phyloP scores from a whole-genome alignment of 2,329 filamentous ascomycete species.

The Diaporthe velutina region DNA sequence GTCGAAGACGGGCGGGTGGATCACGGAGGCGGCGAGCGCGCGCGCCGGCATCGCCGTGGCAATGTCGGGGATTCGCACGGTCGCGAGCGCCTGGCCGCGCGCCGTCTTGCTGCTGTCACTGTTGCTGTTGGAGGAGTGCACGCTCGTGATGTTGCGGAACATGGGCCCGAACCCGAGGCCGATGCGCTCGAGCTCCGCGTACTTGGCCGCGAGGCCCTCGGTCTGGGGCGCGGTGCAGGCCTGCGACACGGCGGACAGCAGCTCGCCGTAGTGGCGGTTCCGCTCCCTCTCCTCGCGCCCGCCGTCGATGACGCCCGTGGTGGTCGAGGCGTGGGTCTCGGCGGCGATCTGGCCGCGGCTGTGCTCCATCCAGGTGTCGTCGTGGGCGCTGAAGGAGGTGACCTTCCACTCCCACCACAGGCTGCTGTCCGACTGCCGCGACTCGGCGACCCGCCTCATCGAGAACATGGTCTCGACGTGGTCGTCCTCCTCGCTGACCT shows the following conservation, averaged over 20 bases:
- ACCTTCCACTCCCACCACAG: constrained; percentile 38
- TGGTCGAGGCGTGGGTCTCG: constrained; percentile 27
- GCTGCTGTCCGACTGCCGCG: constrained; percentile 34
- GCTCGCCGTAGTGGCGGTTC: constrained; percentile 9
- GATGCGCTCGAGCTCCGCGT: constrained; percentile 36
- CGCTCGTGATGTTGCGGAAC: constrained; percentile 37
- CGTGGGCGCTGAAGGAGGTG: constrained; percentile 32
- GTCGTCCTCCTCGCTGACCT: constrained; percentile 39
- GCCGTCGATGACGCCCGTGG: constrained; percentile 29
- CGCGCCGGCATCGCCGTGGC: constrained; percentile 28
- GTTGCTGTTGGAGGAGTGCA: constrained; percentile 7
- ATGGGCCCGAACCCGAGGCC: constrained; percentile 36
- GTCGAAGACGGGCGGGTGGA: constrained; percentile 33
- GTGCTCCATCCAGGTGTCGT: constrained; percentile 35
- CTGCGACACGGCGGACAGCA: constrained; percentile 23
- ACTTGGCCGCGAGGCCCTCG: constrained; percentile 30
- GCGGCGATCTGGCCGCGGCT: constrained; percentile 31
- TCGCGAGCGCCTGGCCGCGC: constrained; percentile 32
- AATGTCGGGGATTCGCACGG: constrained; percentile 32
- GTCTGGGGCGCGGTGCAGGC: constrained; percentile 34
- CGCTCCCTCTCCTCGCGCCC: constrained; percentile 30
- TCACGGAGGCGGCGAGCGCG: constrained; percentile 22
- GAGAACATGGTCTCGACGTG: constrained; percentile 34
- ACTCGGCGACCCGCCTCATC: constrained; percentile 32
- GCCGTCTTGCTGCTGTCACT: not conserved